Base-by-base conservation (phyloP, 2,329 filamentous ascomycete species). In the Ustilaginoidea virens region DNA sequence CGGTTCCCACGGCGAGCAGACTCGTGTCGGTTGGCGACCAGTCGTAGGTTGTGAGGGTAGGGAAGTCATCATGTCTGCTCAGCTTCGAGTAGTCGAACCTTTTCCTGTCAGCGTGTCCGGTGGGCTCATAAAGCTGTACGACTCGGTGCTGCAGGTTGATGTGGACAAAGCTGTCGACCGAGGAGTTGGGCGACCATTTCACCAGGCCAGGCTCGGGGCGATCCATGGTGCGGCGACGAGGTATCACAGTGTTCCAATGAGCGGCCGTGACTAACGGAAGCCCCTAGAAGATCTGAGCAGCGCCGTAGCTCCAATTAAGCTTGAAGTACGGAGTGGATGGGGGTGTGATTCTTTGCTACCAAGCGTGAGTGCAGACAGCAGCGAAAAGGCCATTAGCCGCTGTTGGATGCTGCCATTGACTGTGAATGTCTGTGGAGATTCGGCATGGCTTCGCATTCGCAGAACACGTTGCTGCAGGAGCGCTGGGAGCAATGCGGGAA, bases 1-100 rank as follows among this genome's bases (percentile, higher is more conserved):
- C 67, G 8, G 79, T 80, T 23, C 82, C 82, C 17, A 90, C 68
- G 14, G 78, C 80, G 23, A 90, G 66, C 7, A 86, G 59, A 29
- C 74, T 71, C 18, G 63, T 58, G n/a, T 68, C 56, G 17, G 60
- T 60, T 16, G 71, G 67, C 9, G 71, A 75, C 72, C 71, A 77
- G 51, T 77, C 72, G 44, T 74, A 76, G 5, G 71, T 72, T 24
- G 67, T 76, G 33, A 77, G 55, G 4, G 66, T 63, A 22, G 71
- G 72, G 25, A 74, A 66, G 39, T 76, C 69, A 44, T 74, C 67
- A 39, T 76, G 69, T 28, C 68, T 66, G 13, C 63, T 63, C 13
- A 69, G 47, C 40, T 62, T 67, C 28, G 59, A 52, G 41, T 65
- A 71, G 39, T 77, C 66, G 38, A 77, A 76, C 1, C 48, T 52